Evolutionary conservation across 805 yeast species (phyloP), one percentile per base, ranked within the genome.

Genomic region (Vanderwaltozyma polyspora): DNA sequence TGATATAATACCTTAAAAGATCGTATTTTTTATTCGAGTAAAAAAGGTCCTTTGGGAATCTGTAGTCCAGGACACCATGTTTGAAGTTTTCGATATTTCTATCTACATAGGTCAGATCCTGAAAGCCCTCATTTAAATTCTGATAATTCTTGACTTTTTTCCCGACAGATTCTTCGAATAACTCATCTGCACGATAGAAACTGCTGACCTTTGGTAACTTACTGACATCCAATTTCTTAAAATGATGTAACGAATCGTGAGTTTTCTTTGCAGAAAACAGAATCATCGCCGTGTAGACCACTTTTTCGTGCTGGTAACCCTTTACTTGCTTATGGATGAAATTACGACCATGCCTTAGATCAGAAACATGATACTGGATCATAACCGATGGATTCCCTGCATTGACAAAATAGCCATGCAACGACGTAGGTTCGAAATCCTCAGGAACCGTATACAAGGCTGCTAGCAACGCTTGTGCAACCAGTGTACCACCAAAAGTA

Each of bases 401-500:
- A 12, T 59, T 54, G 6, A 79, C 50, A 46, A 79, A 79, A 50
- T 72, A 75, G 13, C 76, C 66, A 48, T 79, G 86, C 36, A 76
- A 57, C 9, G 83, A 70, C 23, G 70, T 66, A 1, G 86, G 85
- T 19, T 59, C 59, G 55, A 69, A 70, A 15, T 53, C 45, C 2
- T 43, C 50, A n/a, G 67, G 64, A 5, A 73, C 62, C 6, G 74
- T 68, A 32, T 66, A 62, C 23, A 76, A 59, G 3, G 79, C 76
- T 5, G 82, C 83, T 38, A 69, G 52, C 3, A 78, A 54, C 3
- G 84, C 62, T 45, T 79, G 86, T 0, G 82, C 81, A 13, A 76
- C 73, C 28, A 74, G 58, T 14, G 76, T 73, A 8, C 87, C 86
- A 2, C 86, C 86, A 57, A 77, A 79, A 0, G 78, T 72, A 2